Evolutionary conservation across 73 alveolate genomes (phyloP), one percentile per base, ranked within the genome.

Genomic region (Symbiodinium pilosum): DNA sequence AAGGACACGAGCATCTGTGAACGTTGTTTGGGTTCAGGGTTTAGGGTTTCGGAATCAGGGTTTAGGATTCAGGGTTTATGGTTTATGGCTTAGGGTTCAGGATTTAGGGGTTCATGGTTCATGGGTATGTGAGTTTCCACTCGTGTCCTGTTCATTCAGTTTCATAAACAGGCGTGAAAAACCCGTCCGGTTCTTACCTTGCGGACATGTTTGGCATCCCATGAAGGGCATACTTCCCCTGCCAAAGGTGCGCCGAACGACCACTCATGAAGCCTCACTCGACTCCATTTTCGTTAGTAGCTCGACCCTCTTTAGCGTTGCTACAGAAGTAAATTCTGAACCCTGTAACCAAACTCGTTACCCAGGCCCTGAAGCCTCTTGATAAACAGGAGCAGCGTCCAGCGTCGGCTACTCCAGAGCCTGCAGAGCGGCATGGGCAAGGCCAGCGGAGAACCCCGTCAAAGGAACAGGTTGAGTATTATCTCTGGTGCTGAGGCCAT

Each of bases 361-460:
- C 75, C 75, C 40, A 11, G 26, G 0, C 16, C 75, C 75, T 34
- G 28, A 56, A 18, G 26, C 16, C 75, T 34, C 75, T 56, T 6
- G 26, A 11, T 26, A n/a, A n/a, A 30, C 75, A 89, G 96, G 87
- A 83, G 87, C 18, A 28, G 51, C 12, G 87, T 89, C 51, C 96
- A 89, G 75, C 84, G 96, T 30, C 83, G 77, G 36, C 39, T 89
- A 28, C 84, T 89, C 16, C 96, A 89, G 38, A 85, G 87, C 52
- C 83, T 89, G 52, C 75, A 30, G 73, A 43, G 40, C n/a, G 96
- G 96, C 73, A 89, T 89, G 96, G 87, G 88, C 88, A 89, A 89
- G 96, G 96, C 73, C 5, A 32, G 3, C 6, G 73, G 73, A 20
- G 73, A 20, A 32, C 73, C 21, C 32, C 21, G 32, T 20, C 32